These are phyloP conservation scores for Aspergillus sp. DNA, from an alignment of 2,329 filamentous ascomycete species.

Conservation along the genomic window DNA sequence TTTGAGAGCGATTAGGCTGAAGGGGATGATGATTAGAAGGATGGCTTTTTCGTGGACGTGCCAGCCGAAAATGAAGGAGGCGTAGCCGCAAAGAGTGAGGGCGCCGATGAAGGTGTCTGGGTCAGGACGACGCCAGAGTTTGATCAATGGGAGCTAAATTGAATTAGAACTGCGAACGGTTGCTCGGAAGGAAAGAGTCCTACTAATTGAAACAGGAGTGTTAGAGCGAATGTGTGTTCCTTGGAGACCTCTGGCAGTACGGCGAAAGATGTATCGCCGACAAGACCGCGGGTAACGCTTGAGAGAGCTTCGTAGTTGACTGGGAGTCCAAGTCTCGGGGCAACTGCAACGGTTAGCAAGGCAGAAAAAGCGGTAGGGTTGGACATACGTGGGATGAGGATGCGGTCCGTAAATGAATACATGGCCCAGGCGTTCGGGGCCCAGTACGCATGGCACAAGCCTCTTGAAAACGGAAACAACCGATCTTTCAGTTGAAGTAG, in stretches of 20 bases:
- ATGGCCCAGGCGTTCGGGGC: slow-evolving; percentile 96
- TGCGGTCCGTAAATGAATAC: slow-evolving; percentile 86
- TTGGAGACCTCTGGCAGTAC: slow-evolving; percentile 86
- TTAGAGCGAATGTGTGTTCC: slow-evolving; percentile 75
- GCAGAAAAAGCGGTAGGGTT: not conserved
- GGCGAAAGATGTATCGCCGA: slow-evolving; percentile 92
- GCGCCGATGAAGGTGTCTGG: slow-evolving; percentile 90
- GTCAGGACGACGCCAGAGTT: slow-evolving; percentile 75
- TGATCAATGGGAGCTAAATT: slow-evolving; percentile 68
- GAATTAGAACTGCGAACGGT: slow-evolving; percentile 19
- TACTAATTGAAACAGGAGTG: slow-evolving; percentile 75
- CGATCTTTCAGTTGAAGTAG: slow-evolving; percentile 79
- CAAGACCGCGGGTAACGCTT: slow-evolving; percentile 88
- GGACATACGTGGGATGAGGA: slow-evolving; percentile 73
- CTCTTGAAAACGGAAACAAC: slow-evolving; percentile 90
- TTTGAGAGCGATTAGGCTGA: slow-evolving; percentile 85
- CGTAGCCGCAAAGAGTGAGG: slow-evolving; percentile 89
- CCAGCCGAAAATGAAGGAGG: slow-evolving; percentile 97
- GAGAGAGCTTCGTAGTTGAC: slow-evolving; percentile 74
- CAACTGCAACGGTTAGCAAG: slow-evolving; percentile 58
- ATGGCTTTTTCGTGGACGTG: slow-evolving; percentile 98
- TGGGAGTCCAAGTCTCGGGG: slow-evolving; percentile 73
- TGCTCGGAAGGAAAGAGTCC: slow-evolving; percentile 16
- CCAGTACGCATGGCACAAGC: slow-evolving; percentile 97
- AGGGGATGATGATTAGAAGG: slow-evolving; percentile 89